Evolutionary conservation across 768 basidiomycete species (phyloP).

Genomic region (Grammothele lineata): DNA sequence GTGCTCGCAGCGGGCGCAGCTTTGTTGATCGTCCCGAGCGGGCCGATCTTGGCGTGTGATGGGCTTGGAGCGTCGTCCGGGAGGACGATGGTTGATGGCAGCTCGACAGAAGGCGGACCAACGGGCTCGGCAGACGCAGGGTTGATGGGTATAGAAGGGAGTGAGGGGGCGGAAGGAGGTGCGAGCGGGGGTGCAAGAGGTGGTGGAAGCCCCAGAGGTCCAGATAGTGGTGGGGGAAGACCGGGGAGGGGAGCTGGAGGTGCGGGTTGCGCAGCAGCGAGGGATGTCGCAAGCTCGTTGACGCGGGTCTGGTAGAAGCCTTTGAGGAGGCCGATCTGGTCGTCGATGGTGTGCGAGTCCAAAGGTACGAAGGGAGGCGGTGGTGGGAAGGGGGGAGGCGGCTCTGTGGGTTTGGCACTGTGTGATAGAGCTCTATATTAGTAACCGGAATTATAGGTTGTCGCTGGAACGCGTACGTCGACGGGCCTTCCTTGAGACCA

Average conservation of each 20-base stretch:
- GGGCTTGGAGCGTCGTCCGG: slow-evolving; percentile 61
- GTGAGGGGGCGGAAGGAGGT: slow-evolving; percentile 2
- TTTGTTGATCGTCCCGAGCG: slow-evolving; percentile 70
- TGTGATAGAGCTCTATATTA: background rate
- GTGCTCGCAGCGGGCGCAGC: slow-evolving; percentile 37
- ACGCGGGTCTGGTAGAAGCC: slow-evolving; percentile 66
- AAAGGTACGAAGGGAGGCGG: slow-evolving; percentile 80
- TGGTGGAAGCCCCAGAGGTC: slow-evolving; percentile 6
- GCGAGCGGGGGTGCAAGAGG: slow-evolving; percentile 1
- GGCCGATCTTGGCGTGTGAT: slow-evolving; percentile 69
- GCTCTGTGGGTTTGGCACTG: slow-evolving; percentile 65
- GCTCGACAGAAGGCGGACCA: slow-evolving; percentile 17
- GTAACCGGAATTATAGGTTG: background rate
- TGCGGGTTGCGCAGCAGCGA: slow-evolving; percentile 13
- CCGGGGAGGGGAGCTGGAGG: background rate
- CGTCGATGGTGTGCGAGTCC: slow-evolving; percentile 55
- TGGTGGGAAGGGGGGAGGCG: slow-evolving; percentile 79
- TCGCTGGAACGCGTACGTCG: slow-evolving; percentile 34
- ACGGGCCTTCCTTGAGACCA: slow-evolving; percentile 31
- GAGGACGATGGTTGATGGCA: slow-evolving; percentile 35
- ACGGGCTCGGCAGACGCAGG: slow-evolving; percentile 14
- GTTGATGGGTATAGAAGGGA: slow-evolving; percentile 2
- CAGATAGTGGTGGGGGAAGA: too few relatives aligned
- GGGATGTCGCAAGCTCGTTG: slow-evolving; percentile 21
- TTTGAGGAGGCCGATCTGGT: slow-evolving; percentile 84